A percentile compares a stretch with the other conserved stretches of the same genome.
Conservation (phyloP, 306 rosid genomes). For the Vicia villosa region DNA sequence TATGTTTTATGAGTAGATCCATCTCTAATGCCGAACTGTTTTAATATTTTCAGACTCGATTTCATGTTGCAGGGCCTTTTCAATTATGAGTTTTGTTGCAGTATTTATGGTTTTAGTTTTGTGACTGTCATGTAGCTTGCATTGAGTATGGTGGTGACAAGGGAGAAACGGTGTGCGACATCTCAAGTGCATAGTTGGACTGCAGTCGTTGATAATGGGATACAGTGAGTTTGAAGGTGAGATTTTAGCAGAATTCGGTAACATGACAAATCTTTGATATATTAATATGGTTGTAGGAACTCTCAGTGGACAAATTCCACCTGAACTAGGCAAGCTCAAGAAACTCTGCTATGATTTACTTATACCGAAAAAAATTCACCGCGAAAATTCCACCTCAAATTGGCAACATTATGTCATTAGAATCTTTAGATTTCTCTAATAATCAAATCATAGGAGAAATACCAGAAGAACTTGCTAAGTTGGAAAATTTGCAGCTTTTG, state of each 20-base stretch:
- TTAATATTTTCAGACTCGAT: no score
- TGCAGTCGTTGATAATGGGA: conserved; percentile 73
- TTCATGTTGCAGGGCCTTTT: no score
- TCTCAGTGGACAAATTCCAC: conserved; percentile 82
- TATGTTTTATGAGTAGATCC: no score
- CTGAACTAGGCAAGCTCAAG: conserved; percentile 63
- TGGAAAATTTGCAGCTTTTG: conserved; percentile 71
- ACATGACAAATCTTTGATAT: conserved; percentile 73
- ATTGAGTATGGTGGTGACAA: no score
- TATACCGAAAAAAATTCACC: conserved; percentile 71
- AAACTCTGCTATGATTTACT: conserved; percentile 67
- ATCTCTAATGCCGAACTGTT: no score
- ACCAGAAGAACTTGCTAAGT: conserved; percentile 63
- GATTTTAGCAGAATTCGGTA: conserved; percentile 79
- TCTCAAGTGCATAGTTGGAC: no score
- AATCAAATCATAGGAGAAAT: conserved; percentile 82
- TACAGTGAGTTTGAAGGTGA: conserved; percentile 78
- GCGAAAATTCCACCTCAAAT: conserved; percentile 76
- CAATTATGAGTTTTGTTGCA: no score
- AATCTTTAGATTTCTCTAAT: conserved; percentile 77
- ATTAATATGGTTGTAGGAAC: conserved; percentile 81
- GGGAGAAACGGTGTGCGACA: no score
- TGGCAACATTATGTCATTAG: conserved; percentile 64
- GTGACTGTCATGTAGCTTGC: no score
- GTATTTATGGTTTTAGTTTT: no score